Base-by-base conservation (phyloP, 805 yeast genomes). In the Lipomyces sp. region DNA sequence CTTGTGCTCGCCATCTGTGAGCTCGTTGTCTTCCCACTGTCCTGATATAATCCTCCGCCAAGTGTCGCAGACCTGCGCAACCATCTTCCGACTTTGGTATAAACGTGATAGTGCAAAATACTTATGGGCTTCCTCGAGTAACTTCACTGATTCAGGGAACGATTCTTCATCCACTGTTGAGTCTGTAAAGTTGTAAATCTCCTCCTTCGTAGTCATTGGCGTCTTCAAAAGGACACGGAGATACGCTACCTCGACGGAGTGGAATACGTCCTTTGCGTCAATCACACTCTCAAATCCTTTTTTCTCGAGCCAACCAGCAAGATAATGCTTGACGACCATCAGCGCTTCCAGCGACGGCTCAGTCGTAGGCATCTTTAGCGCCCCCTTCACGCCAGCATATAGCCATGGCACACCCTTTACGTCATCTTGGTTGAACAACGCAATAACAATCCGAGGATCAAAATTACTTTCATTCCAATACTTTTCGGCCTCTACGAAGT, bases 391-490 rank as follows among this genome's bases (percentile, higher is more conserved):
- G 4, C 82, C 82, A 1, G 76, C 72, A 57, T 65, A 76, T 0
- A 75, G 29, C 77, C 77, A 75, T 8, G 69, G 72, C 51, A 64
- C 58, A 11, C 74, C 75, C 35, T 67, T 61, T 7, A 77, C 71
- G 18, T 71, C 72, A 7, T 61, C 61, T 2, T 57, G 62, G 35
- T 66, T 64, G 45, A 67, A 73, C 3, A 71, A 66, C 53, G 71
- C 76, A 6, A 78, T 69, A 59, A 80, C 69, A 24, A 77, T 68
- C 35, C 78, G 71, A 3, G 78, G 79, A 58, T 79, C 81, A 6
- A 77, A 66, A 3, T 70, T 70, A 13, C 71, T 71, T 3, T 79
- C 81, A 63, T 76, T 75, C 80, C 82, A 81, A 30, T 75, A 73
- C 29, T 72, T 75, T 59, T 76, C 64, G 1, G 79, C 77, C 1